Conservation (phyloP, 352 stramenopile genomes). For the Phytophthora vignae region DNA sequence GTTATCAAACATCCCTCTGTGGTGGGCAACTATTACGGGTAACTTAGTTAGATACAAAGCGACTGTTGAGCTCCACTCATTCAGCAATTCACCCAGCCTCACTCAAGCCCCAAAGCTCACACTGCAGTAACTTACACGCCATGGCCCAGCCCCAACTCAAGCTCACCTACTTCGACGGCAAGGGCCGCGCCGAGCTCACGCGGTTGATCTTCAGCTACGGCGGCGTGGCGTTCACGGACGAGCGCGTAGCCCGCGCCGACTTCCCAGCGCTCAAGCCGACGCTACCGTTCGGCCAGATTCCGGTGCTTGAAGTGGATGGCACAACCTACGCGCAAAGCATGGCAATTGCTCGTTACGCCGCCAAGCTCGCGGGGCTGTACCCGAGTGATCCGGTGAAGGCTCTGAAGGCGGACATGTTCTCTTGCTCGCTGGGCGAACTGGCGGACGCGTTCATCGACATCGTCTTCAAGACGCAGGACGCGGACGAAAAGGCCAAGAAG, state of each 20-base stretch:
- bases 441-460: constrained; percentile 29
- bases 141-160: constrained; percentile 47
- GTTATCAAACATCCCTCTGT: too few species aligned
- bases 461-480: constrained; percentile 44
- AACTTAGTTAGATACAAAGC: too few species aligned
- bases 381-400: constrained; percentile 36
- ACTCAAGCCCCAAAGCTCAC: constrained; percentile 1
- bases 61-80: not conserved
- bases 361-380: constrained; percentile 46
- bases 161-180: constrained; percentile 69
- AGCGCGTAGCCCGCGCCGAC: constrained; percentile 34
- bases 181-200: constrained; percentile 54
- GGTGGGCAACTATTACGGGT: too few species aligned
- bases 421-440: constrained; percentile 32
- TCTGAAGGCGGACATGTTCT: constrained; percentile 43
- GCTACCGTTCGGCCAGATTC: constrained; percentile 53
- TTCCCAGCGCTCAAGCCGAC: constrained; percentile 47
- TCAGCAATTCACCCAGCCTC: not conserved
- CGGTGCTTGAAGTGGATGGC: constrained; percentile 46
- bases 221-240: constrained; percentile 44
- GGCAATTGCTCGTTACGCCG: constrained; percentile 55
- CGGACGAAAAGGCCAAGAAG: constrained; percentile 45
- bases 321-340: constrained; percentile 45
- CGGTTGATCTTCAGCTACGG: constrained; percentile 56
- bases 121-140: constrained; percentile 38